Evolutionary conservation across 257 asterid genomes (phyloP).

Genomic region (Przewalskia tangutica): DNA sequence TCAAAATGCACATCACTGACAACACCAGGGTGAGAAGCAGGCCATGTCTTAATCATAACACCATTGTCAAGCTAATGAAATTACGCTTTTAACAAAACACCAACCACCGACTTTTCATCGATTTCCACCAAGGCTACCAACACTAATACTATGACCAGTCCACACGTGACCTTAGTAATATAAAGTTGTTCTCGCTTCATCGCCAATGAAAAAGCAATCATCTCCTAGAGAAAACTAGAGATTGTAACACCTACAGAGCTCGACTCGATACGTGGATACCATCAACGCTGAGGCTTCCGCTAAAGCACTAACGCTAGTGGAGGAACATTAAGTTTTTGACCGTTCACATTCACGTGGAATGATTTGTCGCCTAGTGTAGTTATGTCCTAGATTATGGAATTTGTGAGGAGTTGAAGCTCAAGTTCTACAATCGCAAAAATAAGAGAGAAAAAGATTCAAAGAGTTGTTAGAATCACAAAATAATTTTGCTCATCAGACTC

Average conservation of each 20-base stretch:
- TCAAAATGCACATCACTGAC: too few species aligned
- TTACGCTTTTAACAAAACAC: conserved; percentile 20
- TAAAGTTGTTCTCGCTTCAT: conserved; percentile 16
- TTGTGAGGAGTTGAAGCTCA: conserved; percentile 21
- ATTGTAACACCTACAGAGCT: conserved; percentile 9
- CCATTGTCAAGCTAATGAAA: conserved; percentile 18
- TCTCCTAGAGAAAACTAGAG: conserved; percentile 21
- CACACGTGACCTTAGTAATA: conserved; percentile 19
- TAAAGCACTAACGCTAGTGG: conserved; percentile 14
- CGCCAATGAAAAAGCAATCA: conserved; percentile 31
- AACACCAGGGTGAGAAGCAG: conserved; percentile 11
- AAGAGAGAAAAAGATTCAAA: too few species aligned
- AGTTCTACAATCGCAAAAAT: conserved; percentile 15
- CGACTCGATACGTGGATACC: conserved; percentile 29
- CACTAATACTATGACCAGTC: conserved; percentile 31
- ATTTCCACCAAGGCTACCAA: conserved; percentile 29
- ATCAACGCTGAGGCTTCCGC: conserved; percentile 31
- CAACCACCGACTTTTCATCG: conserved; percentile 14
- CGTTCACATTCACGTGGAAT: conserved; percentile 9
- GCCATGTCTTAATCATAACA: conserved; percentile 27
- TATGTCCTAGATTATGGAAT: conserved; percentile 7
- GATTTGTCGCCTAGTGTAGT: conserved; percentile 22
- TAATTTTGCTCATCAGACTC: too few species aligned
- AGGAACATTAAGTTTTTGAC: conserved; percentile 16
- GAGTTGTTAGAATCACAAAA: too few species aligned